phyloP scores from a whole-genome alignment of 2,329 filamentous ascomycete genomes.

The Dothideomycetes sp. region DNA sequence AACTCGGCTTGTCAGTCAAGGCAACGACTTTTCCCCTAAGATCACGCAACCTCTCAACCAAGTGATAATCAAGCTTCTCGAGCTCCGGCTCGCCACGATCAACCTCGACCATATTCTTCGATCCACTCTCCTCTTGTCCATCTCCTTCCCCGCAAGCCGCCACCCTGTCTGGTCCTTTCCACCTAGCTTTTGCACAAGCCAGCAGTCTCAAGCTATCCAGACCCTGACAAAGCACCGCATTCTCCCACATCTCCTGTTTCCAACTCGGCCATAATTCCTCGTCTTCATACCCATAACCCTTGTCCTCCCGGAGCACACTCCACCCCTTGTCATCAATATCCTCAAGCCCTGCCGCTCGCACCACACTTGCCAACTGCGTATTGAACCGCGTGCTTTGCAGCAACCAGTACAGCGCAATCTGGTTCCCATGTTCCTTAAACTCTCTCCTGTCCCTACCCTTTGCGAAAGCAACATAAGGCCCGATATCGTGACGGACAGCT shows the following conservation, averaged over 20 bases:
- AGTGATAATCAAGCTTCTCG: too few relatives aligned
- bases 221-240: slow-evolving; percentile 18
- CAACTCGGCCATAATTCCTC: slow-evolving; percentile 8
- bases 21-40: too few relatives aligned
- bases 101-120: neutral
- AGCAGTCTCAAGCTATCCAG: slow-evolving; percentile 21
- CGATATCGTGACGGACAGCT: slow-evolving; percentile 9
- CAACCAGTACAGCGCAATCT: neutral
- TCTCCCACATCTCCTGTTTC: slow-evolving; percentile 17
- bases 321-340: neutral
- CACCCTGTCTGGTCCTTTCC: neutral
- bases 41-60: too few relatives aligned
- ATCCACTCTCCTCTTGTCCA: neutral
- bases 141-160: neutral
- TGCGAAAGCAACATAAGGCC: slow-evolving; percentile 10
- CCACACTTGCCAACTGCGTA: neutral
- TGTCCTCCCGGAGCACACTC: neutral
- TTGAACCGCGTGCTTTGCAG: neutral
- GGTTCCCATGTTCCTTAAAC: slow-evolving; percentile 12
- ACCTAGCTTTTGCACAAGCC: neutral
- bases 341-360: neutral
- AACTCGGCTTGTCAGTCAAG: too few relatives aligned
- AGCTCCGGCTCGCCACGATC: too few relatives aligned
- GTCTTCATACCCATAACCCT: neutral
- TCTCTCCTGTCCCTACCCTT: slow-evolving; percentile 9